Evolutionary conservation across 768 basidiomycete genomes (phyloP).

Genomic region (Naganishia antarctica): DNA sequence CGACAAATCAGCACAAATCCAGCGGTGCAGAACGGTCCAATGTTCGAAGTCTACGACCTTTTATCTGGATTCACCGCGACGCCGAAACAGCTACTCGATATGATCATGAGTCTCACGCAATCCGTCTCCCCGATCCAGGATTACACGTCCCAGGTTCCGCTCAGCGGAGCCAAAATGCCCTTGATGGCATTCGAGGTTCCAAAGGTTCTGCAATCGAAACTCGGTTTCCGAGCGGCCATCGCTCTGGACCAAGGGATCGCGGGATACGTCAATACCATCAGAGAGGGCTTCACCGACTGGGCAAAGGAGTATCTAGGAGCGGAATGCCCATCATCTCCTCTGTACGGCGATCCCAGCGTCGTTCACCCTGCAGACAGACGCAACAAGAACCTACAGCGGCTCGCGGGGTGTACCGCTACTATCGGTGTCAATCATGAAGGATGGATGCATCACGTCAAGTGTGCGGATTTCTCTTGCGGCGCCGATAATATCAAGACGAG

Average conservation of each 20-base stretch:
- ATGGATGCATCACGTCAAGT: constrained; percentile 41
- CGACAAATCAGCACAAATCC: not conserved
- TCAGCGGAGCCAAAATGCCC: constrained; percentile 1
- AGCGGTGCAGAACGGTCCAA: constrained; percentile 4
- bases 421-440: constrained; percentile 43
- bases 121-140: constrained; percentile 40
- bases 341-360: constrained; percentile 18
- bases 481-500: constrained; percentile 26
- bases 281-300: constrained; percentile 33
- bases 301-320: constrained; percentile 30
- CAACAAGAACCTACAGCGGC: constrained; percentile 36
- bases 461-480: constrained; percentile 28
- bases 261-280: constrained; percentile 31
- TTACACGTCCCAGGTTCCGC: constrained; percentile 4
- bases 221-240: constrained; percentile 38
- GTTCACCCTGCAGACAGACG: constrained; percentile 34
- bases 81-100: constrained; percentile 36
- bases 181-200: constrained; percentile 10
- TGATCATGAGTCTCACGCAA: constrained; percentile 35
- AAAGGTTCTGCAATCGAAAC: constrained; percentile 7
- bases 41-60: constrained; percentile 37
- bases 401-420: constrained; percentile 44
- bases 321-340: constrained; percentile 31
- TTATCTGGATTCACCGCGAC: constrained; percentile 38
- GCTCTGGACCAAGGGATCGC: constrained; percentile 38